Base-by-base conservation (phyloP, 768 basidiomycete genomes). In the Trametes coccinea region DNA sequence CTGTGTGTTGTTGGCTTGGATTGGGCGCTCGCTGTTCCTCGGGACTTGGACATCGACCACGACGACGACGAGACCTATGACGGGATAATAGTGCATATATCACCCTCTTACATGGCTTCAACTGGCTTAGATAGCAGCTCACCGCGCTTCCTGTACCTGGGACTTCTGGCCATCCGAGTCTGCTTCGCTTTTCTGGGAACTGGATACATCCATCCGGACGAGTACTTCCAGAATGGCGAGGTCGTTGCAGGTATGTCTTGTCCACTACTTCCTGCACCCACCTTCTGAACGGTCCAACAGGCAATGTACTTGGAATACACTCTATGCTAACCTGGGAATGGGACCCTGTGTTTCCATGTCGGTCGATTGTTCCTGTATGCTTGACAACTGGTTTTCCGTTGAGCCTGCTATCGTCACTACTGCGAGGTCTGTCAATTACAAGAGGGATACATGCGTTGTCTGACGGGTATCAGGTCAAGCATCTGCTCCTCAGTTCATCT, bases 171-270 rank as follows among this genome's bases (percentile, higher is more conserved):
- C 10, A 22, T 65, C 10, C 69, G 71, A 5, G 49, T 58, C 39
- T 68, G 69, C 58, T 70, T 74, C 14, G 77, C 77, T 6, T 57
- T 78, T 17, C 66, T 61, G 53, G 74, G 76, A 17, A 71, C 67
- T 6, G 77, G 72, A 0, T 78, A 78, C 57, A 78, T 78, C 40
- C 77, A 78, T 56, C 77, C 77, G 8, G 77, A 78, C 58, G 77
- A 78, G 65, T 69, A 76, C 59, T 75, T 78, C 65, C 77, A 78
- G 66, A 77, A 75, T 62, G 77, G 75, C 37, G 77, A 78, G 63
- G 65, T 74, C 17, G 71, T 69, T 11, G 74, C 77, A 54, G 77
- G 77, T 76, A 62, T 52, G 52, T 52, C 34, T 33, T n/a, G 59
- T 43, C 9, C n/a, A 16, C 0, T 1, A 14, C 14, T 5, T 9